A percentile compares a stretch with the other conserved stretches of the same genome.
phyloP scores from a whole-genome alignment of 1,284 basidiomycete genomes.

The Trichosporon sp. region DNA sequence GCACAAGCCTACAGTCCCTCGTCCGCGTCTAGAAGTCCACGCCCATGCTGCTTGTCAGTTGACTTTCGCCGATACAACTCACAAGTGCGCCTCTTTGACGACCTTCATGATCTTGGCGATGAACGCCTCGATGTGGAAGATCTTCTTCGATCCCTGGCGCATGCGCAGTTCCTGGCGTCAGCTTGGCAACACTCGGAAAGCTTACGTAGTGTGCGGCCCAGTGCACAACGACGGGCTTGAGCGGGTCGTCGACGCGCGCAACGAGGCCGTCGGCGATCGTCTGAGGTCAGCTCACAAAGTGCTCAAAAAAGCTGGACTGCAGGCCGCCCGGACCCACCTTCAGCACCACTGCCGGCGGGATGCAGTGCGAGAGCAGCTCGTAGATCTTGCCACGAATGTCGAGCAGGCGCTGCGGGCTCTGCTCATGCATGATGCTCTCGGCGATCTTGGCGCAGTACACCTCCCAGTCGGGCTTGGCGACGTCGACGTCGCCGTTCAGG shows the following conservation, averaged over 20 bases:
- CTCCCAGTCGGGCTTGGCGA: constrained; percentile 98
- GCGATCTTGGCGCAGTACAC: constrained; percentile 92
- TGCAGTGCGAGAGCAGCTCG: constrained; percentile 93
- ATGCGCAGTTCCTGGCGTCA: constrained; percentile 75
- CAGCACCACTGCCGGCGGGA: constrained; percentile 86
- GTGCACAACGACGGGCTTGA: constrained; percentile 88
- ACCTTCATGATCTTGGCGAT: constrained; percentile 50
- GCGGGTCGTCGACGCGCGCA: constrained; percentile 75
- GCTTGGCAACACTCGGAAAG: background rate
- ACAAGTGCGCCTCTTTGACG: constrained; percentile 40
- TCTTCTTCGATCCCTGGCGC: constrained; percentile 86
- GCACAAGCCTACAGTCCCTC: background rate
- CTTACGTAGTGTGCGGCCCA: constrained; percentile 94
- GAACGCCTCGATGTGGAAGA: constrained; percentile 88
- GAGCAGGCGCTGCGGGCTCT: constrained; percentile 84
- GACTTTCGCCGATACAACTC: constrained; percentile 5
- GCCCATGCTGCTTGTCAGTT: background rate
- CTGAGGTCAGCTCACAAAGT: constrained; percentile 55
- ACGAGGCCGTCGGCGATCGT: constrained; percentile 83
- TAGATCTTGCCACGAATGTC: constrained; percentile 90
- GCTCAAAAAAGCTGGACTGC: background rate
- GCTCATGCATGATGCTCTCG: constrained; percentile 88
- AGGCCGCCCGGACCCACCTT: constrained; percentile 58
- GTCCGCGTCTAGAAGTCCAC: background rate
- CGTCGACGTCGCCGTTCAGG: constrained; percentile 64